Evolutionary conservation across 108 stramenopile species (phyloP).

Genomic region (Conticribra guillardii): DNA sequence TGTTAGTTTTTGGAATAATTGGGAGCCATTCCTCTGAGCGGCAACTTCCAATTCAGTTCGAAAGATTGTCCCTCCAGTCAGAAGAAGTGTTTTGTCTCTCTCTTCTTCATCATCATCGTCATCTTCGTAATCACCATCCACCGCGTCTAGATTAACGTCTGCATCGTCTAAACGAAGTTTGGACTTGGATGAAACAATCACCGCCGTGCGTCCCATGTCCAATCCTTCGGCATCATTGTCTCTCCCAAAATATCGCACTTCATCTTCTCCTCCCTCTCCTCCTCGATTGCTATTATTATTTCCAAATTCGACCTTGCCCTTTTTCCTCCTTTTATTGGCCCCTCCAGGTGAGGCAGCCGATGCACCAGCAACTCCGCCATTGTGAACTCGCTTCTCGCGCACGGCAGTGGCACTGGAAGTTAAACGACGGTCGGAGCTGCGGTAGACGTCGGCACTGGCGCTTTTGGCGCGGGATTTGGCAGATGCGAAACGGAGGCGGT

Average conservation of each 20-base stretch:
- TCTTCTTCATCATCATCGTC: conserved; percentile 39
- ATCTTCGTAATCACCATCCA: conserved; percentile 19
- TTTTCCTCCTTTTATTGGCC: conserved; percentile 38
- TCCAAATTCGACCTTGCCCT: conserved; percentile 4
- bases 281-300: conserved; percentile 15
- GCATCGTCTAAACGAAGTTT: conserved; percentile 9
- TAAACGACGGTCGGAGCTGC: conserved; percentile 64
- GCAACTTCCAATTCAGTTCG: conserved; percentile 78
- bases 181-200: conserved; percentile 33
- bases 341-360: too few relatives aligned
- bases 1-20: conserved; percentile 70
- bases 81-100: conserved; percentile 15
- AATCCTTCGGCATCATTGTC: conserved; percentile 48
- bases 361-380: conserved; percentile 22
- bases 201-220: conserved; percentile 47
- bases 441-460: conserved; percentile 87
- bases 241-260: conserved; percentile 43
- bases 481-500: conserved; percentile 74
- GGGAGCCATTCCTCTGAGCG: conserved; percentile 81
- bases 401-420: conserved; percentile 67
- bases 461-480: conserved; percentile 69
- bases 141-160: conserved; percentile 7
- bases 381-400: conserved; percentile 78
- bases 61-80: conserved; percentile 62
- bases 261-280: conserved; percentile 9